Evolutionary conservation across 257 asterid species (phyloP).

Genomic region (Misopates orontium): DNA sequence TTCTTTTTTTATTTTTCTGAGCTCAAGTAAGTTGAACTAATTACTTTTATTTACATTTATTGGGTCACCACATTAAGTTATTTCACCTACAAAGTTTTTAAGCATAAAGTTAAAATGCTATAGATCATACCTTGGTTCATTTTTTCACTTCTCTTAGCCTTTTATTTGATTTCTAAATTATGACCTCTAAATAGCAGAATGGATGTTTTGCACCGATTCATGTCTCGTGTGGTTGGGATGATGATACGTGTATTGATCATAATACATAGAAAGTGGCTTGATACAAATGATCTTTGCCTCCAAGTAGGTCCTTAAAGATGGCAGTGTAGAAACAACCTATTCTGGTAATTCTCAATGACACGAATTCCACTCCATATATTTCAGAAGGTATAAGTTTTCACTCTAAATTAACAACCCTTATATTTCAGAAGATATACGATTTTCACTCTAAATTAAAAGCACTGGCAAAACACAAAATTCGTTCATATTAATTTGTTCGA

Average conservation of each 20-base stretch:
- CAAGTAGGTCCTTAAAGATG: not conserved
- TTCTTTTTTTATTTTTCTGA: not conserved
- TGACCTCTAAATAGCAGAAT: too few species aligned
- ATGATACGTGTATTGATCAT: too few species aligned
- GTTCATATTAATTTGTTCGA: not conserved
- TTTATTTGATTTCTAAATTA: not conserved
- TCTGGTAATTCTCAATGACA: too few species aligned
- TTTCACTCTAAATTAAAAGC: not conserved
- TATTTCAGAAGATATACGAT: not conserved
- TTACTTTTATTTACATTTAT: constrained; percentile 14
- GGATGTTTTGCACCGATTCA: too few species aligned
- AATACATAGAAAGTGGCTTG: too few species aligned
- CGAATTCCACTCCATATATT: too few species aligned
- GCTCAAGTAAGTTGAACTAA: constrained; percentile 19
- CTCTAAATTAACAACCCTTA: not conserved
- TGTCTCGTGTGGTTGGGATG: too few species aligned
- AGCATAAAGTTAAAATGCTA: not conserved
- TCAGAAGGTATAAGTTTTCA: not conserved
- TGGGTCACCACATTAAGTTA: not conserved
- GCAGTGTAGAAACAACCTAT: too few species aligned
- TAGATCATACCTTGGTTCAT: not conserved
- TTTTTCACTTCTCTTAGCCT: not conserved
- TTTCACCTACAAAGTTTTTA: constrained; percentile 1
- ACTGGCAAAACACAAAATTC: not conserved
- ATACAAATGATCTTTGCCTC: not conserved